Base-by-base conservation (phyloP, 352 stramenopile genomes). In the Chrysophaeum taylorii region DNA sequence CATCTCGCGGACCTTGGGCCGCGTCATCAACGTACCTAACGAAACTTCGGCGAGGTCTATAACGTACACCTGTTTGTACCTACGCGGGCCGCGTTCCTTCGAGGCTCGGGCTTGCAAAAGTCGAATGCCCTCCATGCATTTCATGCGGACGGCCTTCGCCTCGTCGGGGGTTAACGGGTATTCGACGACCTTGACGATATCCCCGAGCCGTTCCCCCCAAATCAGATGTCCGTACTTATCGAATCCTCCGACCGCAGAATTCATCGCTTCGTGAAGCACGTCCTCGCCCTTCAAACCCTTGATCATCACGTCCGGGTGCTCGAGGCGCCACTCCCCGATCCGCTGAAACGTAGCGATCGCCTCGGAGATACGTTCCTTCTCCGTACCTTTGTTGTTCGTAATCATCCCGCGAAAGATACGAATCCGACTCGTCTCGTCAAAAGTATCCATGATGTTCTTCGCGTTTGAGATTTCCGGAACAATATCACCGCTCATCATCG, bases 21-120 rank as follows among this genome's bases (percentile, higher is more conserved):
- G 18, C 2, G 57, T 23, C 14, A 66, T 42, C 2, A 41, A 23
- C 57, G 57, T 21, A 31, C 12, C 31, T 18, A 45, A 23, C 33
- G 31, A 41, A 27, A 91, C 76, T 0, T 82, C 85, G 33, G 85
- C 83, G 31, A 90, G 68, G 63, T 91, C 85, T 29, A 91, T 81
- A 45, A 91, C 84, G 66, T 80, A 89, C 67, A 91, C 84, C 73
- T 91, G 84, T 69, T 89, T 89, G 73, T 89, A 90, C 42, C 57
- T 81, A 31, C 83, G 80, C 23, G 75, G 74, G 18, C 79, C 81
- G 18, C 33, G 35, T 0, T 2, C 5, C 48, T 60, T 25, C 18
- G 18, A 60, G 48, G 48, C 48, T 7, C 15, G 33, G 33, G 33
- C 12, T 36, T 66, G 57, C 5, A 9, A 5, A 23, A 15, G 9